Base-by-base conservation (phyloP, 805 yeast genomes). In the Yamadazyma scolyti region DNA sequence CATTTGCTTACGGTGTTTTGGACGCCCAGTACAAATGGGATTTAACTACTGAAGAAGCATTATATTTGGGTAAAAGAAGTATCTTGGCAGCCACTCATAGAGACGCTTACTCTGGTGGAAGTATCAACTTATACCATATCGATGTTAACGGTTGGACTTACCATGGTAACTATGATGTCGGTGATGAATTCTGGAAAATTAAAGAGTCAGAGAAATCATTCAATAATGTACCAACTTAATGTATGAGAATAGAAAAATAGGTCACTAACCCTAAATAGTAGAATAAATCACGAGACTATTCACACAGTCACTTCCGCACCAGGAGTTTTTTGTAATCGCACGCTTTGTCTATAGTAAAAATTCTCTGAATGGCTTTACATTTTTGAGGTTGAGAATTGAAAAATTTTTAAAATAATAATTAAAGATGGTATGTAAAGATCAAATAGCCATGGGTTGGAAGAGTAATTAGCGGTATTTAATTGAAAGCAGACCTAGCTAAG, bases 81-180 rank as follows among this genome's bases (percentile, higher is more conserved):
- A 93, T 93, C 50, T 71, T 93, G 47, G 98, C 97, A 25, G 98
- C 98, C 29, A 84, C 97, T 19, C 98, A 93, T 57, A 83, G 98
- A 74, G 98, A 93, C 61, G 98, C 97, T 5, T 93, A 71, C 62
- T 87, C 96, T 36, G 98, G 98, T 71, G 97, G 97, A 47, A 85
- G 96, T 2, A 78, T 90, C 43, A 93, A 93, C 58, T 67, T 93
- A 50, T 93, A 79, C 59, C 97, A 93, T 56, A 90, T 93, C 37
- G 82, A 93, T 18, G 96, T 88, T 63, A 56, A 75, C 31, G 98
- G 98, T 30, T 93, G 98, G 98, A 74, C 74, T 21, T 93, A 76
- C 68, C 97, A 93, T 54, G 98, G 98, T 44, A 93, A 93, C 59
- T 81, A 81, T 62, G 89, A 89, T 56, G 95, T 88, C 43, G 96